Evolutionary conservation across 2,329 filamentous ascomycete species (phyloP).

Genomic region (Fusarium sp.): DNA sequence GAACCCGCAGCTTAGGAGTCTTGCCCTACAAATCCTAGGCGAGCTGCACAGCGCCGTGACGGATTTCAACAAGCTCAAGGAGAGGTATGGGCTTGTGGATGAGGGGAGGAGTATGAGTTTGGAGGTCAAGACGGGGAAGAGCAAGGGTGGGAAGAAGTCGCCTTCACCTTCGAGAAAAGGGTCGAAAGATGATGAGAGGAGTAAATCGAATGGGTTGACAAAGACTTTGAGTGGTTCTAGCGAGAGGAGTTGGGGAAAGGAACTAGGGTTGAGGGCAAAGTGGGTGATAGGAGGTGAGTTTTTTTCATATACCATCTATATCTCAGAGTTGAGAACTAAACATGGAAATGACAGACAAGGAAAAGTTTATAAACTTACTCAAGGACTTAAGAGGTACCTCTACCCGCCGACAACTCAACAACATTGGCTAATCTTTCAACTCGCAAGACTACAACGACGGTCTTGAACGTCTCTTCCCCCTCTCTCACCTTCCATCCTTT

Average conservation of each 20-base stretch:
- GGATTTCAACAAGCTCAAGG: slow-evolving; percentile 56
- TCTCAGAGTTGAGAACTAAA: background rate
- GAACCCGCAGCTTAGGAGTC: slow-evolving; percentile 51
- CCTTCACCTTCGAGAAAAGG: slow-evolving; percentile 40
- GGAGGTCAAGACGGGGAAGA: slow-evolving; percentile 21
- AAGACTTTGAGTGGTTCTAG: slow-evolving; percentile 27
- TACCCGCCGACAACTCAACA: background rate
- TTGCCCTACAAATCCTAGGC: slow-evolving; percentile 56
- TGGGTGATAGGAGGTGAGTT: slow-evolving; percentile 57
- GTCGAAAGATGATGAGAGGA: slow-evolving; percentile 37
- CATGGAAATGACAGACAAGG: slow-evolving; percentile 50
- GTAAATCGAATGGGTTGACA: slow-evolving; percentile 27
- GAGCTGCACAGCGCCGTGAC: slow-evolving; percentile 59
- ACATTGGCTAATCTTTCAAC: background rate
- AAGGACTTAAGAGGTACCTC: slow-evolving; percentile 54
- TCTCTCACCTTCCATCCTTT: slow-evolving; percentile 54
- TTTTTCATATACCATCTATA: background rate
- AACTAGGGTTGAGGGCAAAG: slow-evolving; percentile 53
- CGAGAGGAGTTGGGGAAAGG: slow-evolving; percentile 48
- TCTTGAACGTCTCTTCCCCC: slow-evolving; percentile 59
- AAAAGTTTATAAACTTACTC: slow-evolving; percentile 56
- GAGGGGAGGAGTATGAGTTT: slow-evolving; percentile 30
- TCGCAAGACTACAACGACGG: slow-evolving; percentile 60
- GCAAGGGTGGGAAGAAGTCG: slow-evolving; percentile 23
- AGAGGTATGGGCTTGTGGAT: slow-evolving; percentile 56